Percentiles rank a stretch among this genome's conserved stretches.
These are phyloP conservation scores for Balamuthia mandrillaris DNA, from an alignment of 208 protist genomes.

Conservation along the genomic window DNA sequence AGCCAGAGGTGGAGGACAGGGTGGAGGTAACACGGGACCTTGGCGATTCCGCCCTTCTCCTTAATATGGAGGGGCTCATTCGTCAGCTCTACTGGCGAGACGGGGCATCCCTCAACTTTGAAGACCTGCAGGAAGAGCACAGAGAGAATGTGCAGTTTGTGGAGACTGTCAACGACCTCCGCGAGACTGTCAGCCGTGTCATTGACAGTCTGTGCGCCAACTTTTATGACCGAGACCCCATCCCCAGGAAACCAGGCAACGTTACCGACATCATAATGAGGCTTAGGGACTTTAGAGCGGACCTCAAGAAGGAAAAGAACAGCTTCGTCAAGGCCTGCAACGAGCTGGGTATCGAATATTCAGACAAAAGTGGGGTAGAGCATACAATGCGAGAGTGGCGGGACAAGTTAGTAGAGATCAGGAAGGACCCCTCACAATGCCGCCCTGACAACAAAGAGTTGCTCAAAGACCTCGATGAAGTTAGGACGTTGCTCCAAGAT, in stretches of 20 bases:
- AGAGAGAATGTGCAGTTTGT: constrained; percentile 23
- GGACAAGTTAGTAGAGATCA: neutral
- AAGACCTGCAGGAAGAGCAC: constrained; percentile 31
- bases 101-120: constrained; percentile 1
- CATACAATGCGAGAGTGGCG: neutral
- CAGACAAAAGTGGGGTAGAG: neutral
- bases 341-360: constrained; percentile 15
- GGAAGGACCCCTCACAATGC: neutral
- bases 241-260: constrained; percentile 3
- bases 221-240: constrained; percentile 10
- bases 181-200: neutral
- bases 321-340: constrained; percentile 18
- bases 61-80: constrained; percentile 2
- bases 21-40: too few species aligned
- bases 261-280: neutral
- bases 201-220: neutral
- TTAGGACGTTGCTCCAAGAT: neutral
- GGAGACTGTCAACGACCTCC: constrained; percentile 35
- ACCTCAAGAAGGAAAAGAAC: constrained; percentile 16
- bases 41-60: too few species aligned
- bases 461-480: neutral
- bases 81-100: constrained; percentile 11
- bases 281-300: neutral
- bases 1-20: too few species aligned
- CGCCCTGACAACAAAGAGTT: neutral